Evolutionary conservation across 1,284 basidiomycete genomes (phyloP), one percentile per base, ranked within the genome.

Genomic region (Ganoderma sinense): DNA sequence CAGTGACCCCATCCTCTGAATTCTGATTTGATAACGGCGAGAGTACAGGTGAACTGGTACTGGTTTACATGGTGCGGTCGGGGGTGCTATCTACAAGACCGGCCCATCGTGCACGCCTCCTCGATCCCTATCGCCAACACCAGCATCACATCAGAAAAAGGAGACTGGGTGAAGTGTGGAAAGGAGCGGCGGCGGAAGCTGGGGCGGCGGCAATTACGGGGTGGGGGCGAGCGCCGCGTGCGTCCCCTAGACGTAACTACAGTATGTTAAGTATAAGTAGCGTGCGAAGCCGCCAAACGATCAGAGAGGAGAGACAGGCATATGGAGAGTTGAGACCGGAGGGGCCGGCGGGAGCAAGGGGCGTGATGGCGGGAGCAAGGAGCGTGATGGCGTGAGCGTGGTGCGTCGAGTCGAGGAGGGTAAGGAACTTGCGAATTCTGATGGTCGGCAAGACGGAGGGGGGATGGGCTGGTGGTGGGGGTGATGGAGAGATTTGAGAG

Each of bases 371-470:
- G 39, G 41, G 59, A 39, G 36, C 39, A 61, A 61, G 11, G 59
- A 61, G 23, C 59, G 59, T 61, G 59, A 61, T n/a, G 23, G 59
- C 39, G 39, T 61, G 59, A 39, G 36, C 39, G 23, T 41, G 59
- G 18, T 39, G 58, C 20, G 36, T 23, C 58, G 56, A 58, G 26
- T 29, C 26, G 26, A 26, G 13, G 20, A 26, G 48, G 8, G 4
- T 11, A 23, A 26, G 48, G 48, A 51, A 8, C n/a, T 51, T 51
- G 23, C 48, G 29, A 56, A 20, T 56, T 56, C n/a, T 59, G 58
- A 39, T 39, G 8, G 58, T 56, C 31, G 53, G 53, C 26, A 56
- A 29, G 29, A 33, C 7, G 4, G 16, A 16, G 14, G 29, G 53
- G 31, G 26, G 23, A 11, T 7, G 10, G 13, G 53, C 29, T 18